Evolutionary conservation across 108 stramenopile species (phyloP), one percentile per base, ranked within the genome.

Genomic region (Fistulifera pelliculosa): DNA sequence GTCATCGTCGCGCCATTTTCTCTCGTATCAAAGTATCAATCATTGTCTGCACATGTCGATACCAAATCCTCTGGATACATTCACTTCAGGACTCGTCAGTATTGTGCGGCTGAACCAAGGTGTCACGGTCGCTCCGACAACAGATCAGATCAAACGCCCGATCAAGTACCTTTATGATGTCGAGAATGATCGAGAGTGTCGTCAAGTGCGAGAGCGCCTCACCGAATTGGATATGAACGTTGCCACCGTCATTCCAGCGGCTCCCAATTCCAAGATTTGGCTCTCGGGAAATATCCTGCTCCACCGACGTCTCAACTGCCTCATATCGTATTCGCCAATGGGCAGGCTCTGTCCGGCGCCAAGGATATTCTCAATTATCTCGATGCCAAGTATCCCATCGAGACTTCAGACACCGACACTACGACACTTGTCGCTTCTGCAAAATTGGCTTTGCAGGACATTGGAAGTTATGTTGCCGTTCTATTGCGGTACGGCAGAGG

Each of bases 221-320:
- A 81, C 81, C 15, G 93, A 94, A 52, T 58, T 92, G 39, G 93
- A 93, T 64, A 57, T 96, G 3, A 65, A 72, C 19, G 79, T 93
- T 26, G 71, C 76, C 25, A 44, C 38, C 13, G 76, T 82, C 27
- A 58, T 86, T 48, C 79, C 73, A 10, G 58, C 61, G 12, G 67
- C 69, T 17, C 16, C 22, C 25, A 56, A 57, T 43, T 66, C 71
- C 23, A 27, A 60, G 41, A 27, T 35, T 23, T 59, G 65, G 42
- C 14, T 6, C 26, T 22, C 38, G 44, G 52, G n/a, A 57, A 70
- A 7, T 62, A 52, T 40, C 22, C 23, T 23, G 12, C 31, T 19
- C 42, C 44, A 45, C 62, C 24, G 27, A 5, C 41, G 26, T 43
- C 49, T 17, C n/a, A 12, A 8, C 8, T 35, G 31, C 47, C 77